These are phyloP conservation scores for Leishmania braziliensis DNA, from an alignment of 208 protist genomes.

Conservation along the genomic window DNA sequence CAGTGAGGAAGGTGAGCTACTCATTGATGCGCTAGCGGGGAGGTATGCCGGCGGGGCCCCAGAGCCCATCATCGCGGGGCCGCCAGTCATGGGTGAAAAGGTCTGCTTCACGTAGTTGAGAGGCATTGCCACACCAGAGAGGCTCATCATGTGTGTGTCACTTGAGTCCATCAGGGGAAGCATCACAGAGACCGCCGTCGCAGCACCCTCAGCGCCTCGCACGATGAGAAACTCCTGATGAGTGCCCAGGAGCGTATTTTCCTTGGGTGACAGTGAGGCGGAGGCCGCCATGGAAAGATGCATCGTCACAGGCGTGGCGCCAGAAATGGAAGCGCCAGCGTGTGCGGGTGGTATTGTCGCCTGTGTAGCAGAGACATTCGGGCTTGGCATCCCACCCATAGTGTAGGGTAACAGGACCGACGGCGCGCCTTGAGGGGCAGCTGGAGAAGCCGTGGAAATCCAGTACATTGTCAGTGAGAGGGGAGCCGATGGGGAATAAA, in stretches of 20 bases:
- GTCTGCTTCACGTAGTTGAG: not conserved
- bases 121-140: not conserved
- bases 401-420: not conserved
- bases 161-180: not conserved
- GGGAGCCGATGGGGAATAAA: not conserved
- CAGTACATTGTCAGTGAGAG: slow-evolving; percentile 4
- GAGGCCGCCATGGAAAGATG: not conserved
- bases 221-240: not conserved
- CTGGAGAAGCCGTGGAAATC: not conserved
- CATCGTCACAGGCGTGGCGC: not conserved
- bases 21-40: not conserved
- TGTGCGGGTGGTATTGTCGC: not conserved
- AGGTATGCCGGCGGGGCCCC: not conserved
- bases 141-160: not conserved
- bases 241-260: not conserved
- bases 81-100: not conserved
- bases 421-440: not conserved
- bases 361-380: not conserved
- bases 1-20: not conserved
- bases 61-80: not conserved
- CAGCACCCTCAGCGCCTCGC: not conserved
- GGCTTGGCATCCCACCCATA: not conserved
- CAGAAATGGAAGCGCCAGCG: not conserved
- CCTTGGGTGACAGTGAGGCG: not conserved
- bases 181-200: not conserved